Percentiles rank a stretch among this genome's conserved stretches.
phyloP scores from a whole-genome alignment of 768 basidiomycete genomes.

The Tubosaeta sp. region DNA sequence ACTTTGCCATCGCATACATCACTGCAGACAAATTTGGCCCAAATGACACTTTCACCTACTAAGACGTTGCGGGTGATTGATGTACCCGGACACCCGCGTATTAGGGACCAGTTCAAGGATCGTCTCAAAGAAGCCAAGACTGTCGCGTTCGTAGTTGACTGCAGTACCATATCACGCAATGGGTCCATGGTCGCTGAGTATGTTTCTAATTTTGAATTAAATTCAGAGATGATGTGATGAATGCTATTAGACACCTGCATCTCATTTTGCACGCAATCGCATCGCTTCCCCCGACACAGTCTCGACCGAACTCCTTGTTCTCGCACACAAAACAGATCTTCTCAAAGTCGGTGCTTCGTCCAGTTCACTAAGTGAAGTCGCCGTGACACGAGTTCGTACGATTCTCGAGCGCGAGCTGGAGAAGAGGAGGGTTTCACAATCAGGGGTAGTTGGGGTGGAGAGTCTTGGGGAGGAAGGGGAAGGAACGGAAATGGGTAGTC shows the following conservation, averaged over 20 bases:
- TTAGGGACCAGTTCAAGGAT: constrained; percentile 70
- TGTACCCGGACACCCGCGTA: constrained; percentile 81
- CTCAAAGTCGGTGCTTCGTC: constrained; percentile 44
- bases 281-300: constrained; percentile 67
- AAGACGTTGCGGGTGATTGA: constrained; percentile 59
- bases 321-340: constrained; percentile 77
- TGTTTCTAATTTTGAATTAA: constrained; percentile 26
- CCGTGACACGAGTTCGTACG: constrained; percentile 65
- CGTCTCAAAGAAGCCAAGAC: constrained; percentile 58
- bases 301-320: constrained; percentile 56
- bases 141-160: constrained; percentile 76
- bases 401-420: constrained; percentile 84
- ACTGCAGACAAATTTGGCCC: constrained; percentile 63
- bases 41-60: constrained; percentile 39
- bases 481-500: constrained; percentile 61
- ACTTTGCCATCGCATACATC: constrained; percentile 71
- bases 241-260: constrained; percentile 61
- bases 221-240: background rate
- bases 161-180: constrained; percentile 73
- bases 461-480: constrained; percentile 69
- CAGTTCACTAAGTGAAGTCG: constrained; percentile 41
- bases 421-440: constrained; percentile 63
- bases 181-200: constrained; percentile 76
- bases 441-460: constrained; percentile 65
- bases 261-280: constrained; percentile 63